Evolutionary conservation across 208 protist species (phyloP), one percentile per base, ranked within the genome.

Genomic region (Trypanosoma brucei): DNA sequence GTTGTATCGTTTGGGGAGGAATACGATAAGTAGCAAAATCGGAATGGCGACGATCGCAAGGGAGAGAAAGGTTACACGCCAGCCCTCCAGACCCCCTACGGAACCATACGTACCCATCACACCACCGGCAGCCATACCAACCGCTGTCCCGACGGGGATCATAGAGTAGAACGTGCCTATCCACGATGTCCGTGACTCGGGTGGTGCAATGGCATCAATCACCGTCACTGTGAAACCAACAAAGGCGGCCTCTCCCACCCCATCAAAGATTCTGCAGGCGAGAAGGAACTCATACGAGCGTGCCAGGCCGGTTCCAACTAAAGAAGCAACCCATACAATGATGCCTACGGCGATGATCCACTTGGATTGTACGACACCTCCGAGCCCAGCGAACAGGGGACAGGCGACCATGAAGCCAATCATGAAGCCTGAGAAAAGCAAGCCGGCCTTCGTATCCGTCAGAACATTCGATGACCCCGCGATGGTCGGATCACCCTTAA

Each of bases 111-210:
- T 52, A 22, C 78, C 70, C 45, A 92, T 65, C 14, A 92, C 39
- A 6, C 88, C 86, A 40, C 87, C 83, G 22, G 60, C 50, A n/a
- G 65, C 73, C 68, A 94, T 93, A 22, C 92, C 88, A 3, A 80
- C 55, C 33, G 87, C 88, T 11, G 76, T 87, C 8, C 89, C 92
- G 13, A 94, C 72, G 30, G 88, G 85, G 35, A 95, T 92, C 77
- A 85, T 92, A 3, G 83, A 78, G 66, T 91, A 96, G 62, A 92
- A 95, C 58, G 79, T 70, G 49, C 85, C 86, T 38, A 95, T 82
- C 76, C 81, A 96, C 48, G 81, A 64, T 34, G 87, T 94, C 36
- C 87, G 85, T 13, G 48, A 59, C 1, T 54, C 34, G 2, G 52
- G 34, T 8, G 92, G 89, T 0, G 89, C 88, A 45, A 93, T 87